Evolutionary conservation across 2,329 filamentous ascomycete species (phyloP).

Genomic region (Nothophaeocryptopus gaeumannii): DNA sequence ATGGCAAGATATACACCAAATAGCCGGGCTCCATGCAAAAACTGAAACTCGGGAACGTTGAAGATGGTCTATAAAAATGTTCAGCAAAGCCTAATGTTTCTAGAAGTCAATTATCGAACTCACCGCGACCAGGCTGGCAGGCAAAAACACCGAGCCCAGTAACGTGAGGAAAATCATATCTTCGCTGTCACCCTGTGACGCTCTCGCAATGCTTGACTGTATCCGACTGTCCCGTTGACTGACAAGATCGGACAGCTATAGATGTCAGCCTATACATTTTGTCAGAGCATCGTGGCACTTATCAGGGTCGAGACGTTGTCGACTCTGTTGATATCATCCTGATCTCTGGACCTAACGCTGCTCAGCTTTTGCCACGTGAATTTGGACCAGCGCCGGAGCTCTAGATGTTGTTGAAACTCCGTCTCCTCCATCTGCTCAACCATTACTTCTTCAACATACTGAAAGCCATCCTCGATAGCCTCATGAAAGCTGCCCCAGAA

Average conservation of each 20-base stretch:
- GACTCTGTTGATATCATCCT: constrained; percentile 18
- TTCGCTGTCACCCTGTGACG: constrained; percentile 22
- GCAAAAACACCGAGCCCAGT: constrained; percentile 24
- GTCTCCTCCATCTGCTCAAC: background rate
- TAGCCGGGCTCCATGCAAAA: constrained; percentile 13
- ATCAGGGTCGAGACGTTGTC: constrained; percentile 14
- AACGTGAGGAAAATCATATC: constrained; percentile 26
- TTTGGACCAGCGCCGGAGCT: constrained; percentile 14
- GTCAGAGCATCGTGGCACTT: too few relatives aligned
- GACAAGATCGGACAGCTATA: constrained; percentile 19
- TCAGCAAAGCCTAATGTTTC: too few relatives aligned
- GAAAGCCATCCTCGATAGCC: constrained; percentile 15
- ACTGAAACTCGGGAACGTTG: constrained; percentile 21
- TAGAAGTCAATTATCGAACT: too few relatives aligned
- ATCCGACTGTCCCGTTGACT: constrained; percentile 20
- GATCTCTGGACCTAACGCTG: constrained; percentile 18
- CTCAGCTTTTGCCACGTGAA: constrained; percentile 17
- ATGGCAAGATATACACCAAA: constrained; percentile 23
- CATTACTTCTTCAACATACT: constrained; percentile 8
- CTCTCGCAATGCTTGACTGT: constrained; percentile 20
- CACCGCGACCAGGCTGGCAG: constrained; percentile 20
- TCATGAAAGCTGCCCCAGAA: constrained; percentile 20
- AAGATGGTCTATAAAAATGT: constrained; percentile 20
- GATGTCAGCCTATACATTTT: too few relatives aligned
- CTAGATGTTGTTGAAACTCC: constrained; percentile 7